These are phyloP conservation scores for Binderoboletus segoi DNA, from an alignment of 1,284 basidiomycete species.

Conservation along the genomic window DNA sequence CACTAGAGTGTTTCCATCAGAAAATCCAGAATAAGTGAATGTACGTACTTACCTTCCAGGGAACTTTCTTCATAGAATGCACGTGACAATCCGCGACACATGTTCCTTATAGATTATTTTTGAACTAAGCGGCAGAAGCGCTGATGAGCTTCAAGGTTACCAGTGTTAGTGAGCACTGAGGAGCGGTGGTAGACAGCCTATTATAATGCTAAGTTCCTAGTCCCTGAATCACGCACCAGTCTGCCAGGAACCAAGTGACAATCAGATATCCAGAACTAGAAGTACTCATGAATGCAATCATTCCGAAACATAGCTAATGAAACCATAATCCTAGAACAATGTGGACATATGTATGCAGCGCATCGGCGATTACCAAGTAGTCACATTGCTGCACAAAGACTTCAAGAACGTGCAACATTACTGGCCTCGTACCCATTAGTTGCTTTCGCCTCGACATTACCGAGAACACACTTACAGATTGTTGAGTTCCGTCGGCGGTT, in stretches of 20 bases:
- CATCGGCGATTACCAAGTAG: background rate
- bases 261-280: too few species aligned
- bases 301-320: too few species aligned
- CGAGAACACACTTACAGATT: conserved; percentile 13
- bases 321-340: too few species aligned
- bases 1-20: conserved; percentile 20
- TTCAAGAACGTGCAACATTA: background rate
- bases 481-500: background rate
- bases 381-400: background rate
- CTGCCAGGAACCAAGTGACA: too few species aligned
- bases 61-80: conserved; percentile 20
- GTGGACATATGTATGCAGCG: background rate
- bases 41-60: conserved; percentile 9
- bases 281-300: too few species aligned
- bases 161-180: too few species aligned
- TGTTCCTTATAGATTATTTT: too few species aligned
- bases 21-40: conserved; percentile 9
- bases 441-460: background rate
- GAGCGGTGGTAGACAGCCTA: too few species aligned
- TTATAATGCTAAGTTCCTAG: too few species aligned
- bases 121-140: too few species aligned
- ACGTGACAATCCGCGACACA: conserved; percentile 8
- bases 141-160: too few species aligned
- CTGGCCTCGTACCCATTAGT: conserved; percentile 1
- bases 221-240: too few species aligned